Evolutionary conservation across 768 basidiomycete genomes (phyloP).

Genomic region (Zangia roseola): DNA sequence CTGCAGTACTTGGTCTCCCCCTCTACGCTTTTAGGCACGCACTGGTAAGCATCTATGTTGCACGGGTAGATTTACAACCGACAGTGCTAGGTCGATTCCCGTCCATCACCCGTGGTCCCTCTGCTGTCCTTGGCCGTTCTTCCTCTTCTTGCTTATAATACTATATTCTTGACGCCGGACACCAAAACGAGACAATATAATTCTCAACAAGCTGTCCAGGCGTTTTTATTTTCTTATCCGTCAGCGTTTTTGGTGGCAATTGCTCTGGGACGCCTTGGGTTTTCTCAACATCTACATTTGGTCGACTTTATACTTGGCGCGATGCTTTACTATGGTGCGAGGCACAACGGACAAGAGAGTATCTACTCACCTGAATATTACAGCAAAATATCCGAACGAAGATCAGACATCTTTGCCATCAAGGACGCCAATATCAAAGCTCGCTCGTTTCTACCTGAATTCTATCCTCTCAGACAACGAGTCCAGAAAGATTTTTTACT

Average conservation of each 20-base stretch:
- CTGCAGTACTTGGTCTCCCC: constrained; percentile 59
- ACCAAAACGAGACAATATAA: constrained; percentile 47
- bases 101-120: constrained; percentile 52
- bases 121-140: constrained; percentile 55
- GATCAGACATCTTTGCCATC: constrained; percentile 42
- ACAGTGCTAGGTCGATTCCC: constrained; percentile 45
- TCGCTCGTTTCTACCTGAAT: constrained; percentile 74
- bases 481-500: constrained; percentile 95
- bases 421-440: constrained; percentile 52
- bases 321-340: constrained; percentile 65
- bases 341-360: neutral
- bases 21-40: constrained; percentile 61
- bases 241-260: constrained; percentile 46
- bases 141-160: constrained; percentile 59
- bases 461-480: constrained; percentile 89
- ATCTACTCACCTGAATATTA: constrained; percentile 7
- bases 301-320: constrained; percentile 57
- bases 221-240: constrained; percentile 60
- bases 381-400: constrained; percentile 54
- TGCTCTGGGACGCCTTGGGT: constrained; percentile 59
- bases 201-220: constrained; percentile 50
- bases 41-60: constrained; percentile 43
- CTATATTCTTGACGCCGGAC: constrained; percentile 60
- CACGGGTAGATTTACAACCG: constrained; percentile 2
- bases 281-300: constrained; percentile 58